Percentiles rank a stretch among this genome's conserved stretches.
Evolutionary conservation across 2,329 filamentous ascomycete genomes (phyloP).

Genomic region (Catunica adiposa): DNA sequence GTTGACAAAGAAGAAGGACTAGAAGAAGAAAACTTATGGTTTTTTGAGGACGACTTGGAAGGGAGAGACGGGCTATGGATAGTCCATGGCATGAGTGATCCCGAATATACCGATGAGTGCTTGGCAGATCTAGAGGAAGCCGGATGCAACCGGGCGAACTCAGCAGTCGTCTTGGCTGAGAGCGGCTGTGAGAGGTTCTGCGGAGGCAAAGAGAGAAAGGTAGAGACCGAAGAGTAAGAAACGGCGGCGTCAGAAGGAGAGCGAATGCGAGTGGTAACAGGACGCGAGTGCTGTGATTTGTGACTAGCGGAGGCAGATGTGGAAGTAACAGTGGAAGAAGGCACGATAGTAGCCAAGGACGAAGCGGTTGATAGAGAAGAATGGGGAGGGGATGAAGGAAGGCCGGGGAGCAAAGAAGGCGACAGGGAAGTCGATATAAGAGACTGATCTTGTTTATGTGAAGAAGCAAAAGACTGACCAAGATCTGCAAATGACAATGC

Average conservation of each 20-base stretch:
- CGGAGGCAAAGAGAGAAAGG: background rate
- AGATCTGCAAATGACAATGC: background rate
- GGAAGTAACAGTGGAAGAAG: background rate
- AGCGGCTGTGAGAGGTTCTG: conserved; percentile 3
- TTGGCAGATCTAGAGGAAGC: background rate
- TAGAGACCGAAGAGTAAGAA: background rate
- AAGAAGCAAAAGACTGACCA: background rate
- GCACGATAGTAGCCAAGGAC: background rate
- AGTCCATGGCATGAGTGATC: background rate
- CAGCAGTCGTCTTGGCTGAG: conserved; percentile 15
- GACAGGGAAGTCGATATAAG: background rate
- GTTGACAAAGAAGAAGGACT: no score
- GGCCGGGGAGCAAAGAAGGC: background rate
- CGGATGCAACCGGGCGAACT: background rate
- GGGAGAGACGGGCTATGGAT: background rate
- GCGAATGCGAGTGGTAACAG: background rate
- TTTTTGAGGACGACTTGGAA: background rate
- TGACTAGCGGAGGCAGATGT: no score
- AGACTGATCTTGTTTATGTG: background rate
- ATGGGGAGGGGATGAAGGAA: conserved; percentile 1
- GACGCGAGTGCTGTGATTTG: background rate
- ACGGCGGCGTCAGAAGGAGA: conserved; percentile 4
- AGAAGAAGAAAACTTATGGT: no score
- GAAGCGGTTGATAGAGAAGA: background rate
- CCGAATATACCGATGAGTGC: background rate